Evolutionary conservation across 352 stramenopile genomes (phyloP).

Genomic region (Phytophthora brassicae): DNA sequence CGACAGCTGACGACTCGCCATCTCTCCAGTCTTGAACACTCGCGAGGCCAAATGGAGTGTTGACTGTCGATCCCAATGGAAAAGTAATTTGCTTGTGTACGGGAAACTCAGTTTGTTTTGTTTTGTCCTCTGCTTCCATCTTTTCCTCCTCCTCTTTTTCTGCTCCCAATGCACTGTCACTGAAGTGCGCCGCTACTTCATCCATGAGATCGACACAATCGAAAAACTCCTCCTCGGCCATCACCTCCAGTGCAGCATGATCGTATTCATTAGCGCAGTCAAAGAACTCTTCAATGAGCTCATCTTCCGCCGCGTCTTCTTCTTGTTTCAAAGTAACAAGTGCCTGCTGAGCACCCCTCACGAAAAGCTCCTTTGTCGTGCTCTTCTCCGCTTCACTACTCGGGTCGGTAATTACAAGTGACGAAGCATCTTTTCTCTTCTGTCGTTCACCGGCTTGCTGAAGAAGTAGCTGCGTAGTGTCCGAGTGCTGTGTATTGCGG

Average conservation of each 20-base stretch:
- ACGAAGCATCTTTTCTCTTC: slow-evolving; percentile 29
- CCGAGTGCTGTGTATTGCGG: slow-evolving; percentile 27
- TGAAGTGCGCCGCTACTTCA: slow-evolving; percentile 53
- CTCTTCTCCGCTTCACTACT: slow-evolving; percentile 5
- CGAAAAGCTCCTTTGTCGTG: slow-evolving; percentile 13
- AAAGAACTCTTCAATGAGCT: slow-evolving; percentile 84
- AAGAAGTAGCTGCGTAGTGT: slow-evolving; percentile 36
- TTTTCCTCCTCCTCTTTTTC: slow-evolving; percentile 27
- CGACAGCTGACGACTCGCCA: slow-evolving; percentile 34
- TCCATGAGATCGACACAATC: slow-evolving; percentile 76
- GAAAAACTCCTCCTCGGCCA: slow-evolving; percentile 86
- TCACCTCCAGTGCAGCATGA: slow-evolving; percentile 51
- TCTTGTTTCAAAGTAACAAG: slow-evolving; percentile 35
- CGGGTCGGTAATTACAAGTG: slow-evolving; percentile 8
- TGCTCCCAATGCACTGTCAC: slow-evolving; percentile 8
- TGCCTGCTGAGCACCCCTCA: slow-evolving; percentile 29
- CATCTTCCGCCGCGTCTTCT: slow-evolving; percentile 45
- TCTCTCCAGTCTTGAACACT: slow-evolving; percentile 55
- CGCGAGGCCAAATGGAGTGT: slow-evolving; percentile 69
- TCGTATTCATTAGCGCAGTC: slow-evolving; percentile 70
- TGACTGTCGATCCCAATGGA: slow-evolving; percentile 56
- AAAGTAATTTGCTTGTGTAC: slow-evolving; percentile 29
- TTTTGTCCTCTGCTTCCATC: slow-evolving; percentile 11
- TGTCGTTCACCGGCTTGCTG: slow-evolving; percentile 32
- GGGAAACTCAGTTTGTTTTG: not conserved